These are phyloP conservation scores for Aquilaria agallochum DNA, from an alignment of 441 rosid genomes.

Conservation along the genomic window DNA sequence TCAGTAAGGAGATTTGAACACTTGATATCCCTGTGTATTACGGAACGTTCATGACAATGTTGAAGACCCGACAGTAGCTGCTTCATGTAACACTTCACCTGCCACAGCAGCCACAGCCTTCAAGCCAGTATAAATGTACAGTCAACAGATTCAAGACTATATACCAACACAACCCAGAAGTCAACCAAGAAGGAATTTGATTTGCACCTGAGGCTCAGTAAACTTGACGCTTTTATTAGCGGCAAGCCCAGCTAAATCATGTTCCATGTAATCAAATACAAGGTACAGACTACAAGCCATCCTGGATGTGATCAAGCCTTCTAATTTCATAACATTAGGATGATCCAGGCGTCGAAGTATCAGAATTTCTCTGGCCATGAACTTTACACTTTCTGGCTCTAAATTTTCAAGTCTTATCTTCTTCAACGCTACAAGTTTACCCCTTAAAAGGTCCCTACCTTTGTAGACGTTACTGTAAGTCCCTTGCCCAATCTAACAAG, in stretches of 20 bases:
- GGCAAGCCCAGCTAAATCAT: slow-evolving; percentile 55
- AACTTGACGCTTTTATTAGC: slow-evolving; percentile 44
- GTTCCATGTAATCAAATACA: slow-evolving; percentile 53
- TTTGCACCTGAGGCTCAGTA: slow-evolving; percentile 40
- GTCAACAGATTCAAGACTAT: background rate
- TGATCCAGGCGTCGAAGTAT: slow-evolving; percentile 50
- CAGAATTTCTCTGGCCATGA: slow-evolving; percentile 57
- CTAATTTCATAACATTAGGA: slow-evolving; percentile 48
- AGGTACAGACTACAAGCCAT: slow-evolving; percentile 53
- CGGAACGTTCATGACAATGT: slow-evolving; percentile 46
- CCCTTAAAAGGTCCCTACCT: slow-evolving; percentile 42
- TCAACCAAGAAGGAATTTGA: background rate
- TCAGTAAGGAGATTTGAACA: slow-evolving; percentile 51
- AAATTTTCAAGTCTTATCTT: slow-evolving; percentile 47
- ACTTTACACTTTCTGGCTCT: slow-evolving; percentile 55
- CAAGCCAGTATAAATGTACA: background rate
- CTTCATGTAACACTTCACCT: slow-evolving; percentile 57
- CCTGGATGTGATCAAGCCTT: slow-evolving; percentile 50
- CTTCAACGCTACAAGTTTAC: slow-evolving; percentile 49
- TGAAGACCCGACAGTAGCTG: slow-evolving; percentile 54
- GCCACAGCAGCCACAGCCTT: slow-evolving; percentile 8
- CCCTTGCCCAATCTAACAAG: slow-evolving; percentile 53
- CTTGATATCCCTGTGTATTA: slow-evolving; percentile 54
- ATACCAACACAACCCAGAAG: background rate
- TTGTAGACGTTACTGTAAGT: slow-evolving; percentile 54